These are phyloP conservation scores for Hyaloscypha variabilis DNA, from an alignment of 495 filamentous ascomycete genomes.

Conservation along the genomic window DNA sequence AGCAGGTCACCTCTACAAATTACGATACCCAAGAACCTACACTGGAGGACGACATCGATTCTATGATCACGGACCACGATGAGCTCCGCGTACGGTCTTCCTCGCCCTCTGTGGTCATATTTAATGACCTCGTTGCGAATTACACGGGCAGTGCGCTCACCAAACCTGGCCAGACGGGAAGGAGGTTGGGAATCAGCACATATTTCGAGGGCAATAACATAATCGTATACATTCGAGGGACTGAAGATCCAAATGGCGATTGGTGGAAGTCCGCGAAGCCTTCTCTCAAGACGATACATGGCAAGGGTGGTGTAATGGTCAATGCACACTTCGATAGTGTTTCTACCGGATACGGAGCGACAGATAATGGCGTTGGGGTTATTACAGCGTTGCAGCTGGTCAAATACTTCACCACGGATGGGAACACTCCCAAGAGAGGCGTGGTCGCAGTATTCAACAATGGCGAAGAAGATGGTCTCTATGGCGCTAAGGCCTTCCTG, in stretches of 20 bases:
- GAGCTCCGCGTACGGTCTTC: slow-evolving; percentile 10
- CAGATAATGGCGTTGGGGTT: slow-evolving; percentile 91
- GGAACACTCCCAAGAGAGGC: slow-evolving; percentile 76
- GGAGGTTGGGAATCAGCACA: slow-evolving; percentile 49
- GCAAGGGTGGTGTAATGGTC: slow-evolving; percentile 80
- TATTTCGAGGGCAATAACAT: slow-evolving; percentile 96
- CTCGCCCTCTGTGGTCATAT: slow-evolving; percentile 46
- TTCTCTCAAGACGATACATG: slow-evolving; percentile 47
- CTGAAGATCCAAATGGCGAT: slow-evolving; percentile 63
- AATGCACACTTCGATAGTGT: slow-evolving; percentile 98
- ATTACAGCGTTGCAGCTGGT: slow-evolving; percentile 86
- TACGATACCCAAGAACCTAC: not conserved
- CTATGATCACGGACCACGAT: not conserved
- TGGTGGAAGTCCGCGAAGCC: slow-evolving; percentile 59
- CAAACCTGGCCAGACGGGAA: slow-evolving; percentile 25
- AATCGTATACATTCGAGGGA: slow-evolving; percentile 86
- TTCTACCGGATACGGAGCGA: slow-evolving; percentile 85
- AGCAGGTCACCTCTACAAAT: not conserved
- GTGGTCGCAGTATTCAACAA: slow-evolving; percentile 91
- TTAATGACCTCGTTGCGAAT: slow-evolving; percentile 83
- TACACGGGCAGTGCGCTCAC: slow-evolving; percentile 54
- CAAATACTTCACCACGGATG: slow-evolving; percentile 78
- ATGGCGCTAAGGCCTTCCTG: slow-evolving; percentile 85
- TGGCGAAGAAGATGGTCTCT: slow-evolving; percentile 92
- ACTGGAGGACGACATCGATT: not conserved